phyloP scores from a whole-genome alignment of 176 grass and related monocot species.

The Oryza officinalis region DNA sequence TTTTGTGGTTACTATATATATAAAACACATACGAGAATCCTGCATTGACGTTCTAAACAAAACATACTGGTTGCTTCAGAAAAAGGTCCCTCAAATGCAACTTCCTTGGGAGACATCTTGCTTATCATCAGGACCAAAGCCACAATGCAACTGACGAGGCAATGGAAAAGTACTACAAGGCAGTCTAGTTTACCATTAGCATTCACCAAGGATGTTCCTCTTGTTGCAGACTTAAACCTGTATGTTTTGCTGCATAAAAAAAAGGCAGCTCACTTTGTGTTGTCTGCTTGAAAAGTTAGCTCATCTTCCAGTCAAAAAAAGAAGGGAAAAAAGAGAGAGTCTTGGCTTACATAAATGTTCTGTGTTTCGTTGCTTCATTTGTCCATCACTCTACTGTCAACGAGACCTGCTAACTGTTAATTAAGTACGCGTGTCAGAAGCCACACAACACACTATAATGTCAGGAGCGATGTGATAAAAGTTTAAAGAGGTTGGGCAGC shows the following conservation, averaged over 20 bases:
- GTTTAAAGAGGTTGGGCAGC: neutral
- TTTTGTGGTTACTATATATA: neutral
- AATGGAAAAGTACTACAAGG: neutral
- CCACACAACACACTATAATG: neutral
- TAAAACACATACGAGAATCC: neutral
- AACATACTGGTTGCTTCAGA: neutral
- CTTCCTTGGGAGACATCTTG: constrained; percentile 33
- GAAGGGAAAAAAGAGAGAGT: neutral
- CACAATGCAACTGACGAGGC: neutral
- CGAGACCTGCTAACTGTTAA: neutral
- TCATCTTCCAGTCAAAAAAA: neutral
- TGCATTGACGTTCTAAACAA: constrained; percentile 33
- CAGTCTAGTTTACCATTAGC: neutral
- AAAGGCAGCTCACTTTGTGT: constrained; percentile 2
- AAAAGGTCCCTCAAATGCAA: constrained; percentile 7
- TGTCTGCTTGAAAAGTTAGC: constrained; percentile 7
- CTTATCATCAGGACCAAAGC: constrained; percentile 33
- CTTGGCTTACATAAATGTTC: neutral
- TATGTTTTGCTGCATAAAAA: neutral
- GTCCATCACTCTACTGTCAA: neutral
- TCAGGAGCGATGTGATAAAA: neutral
- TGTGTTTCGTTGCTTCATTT: neutral
- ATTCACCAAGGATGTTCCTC: neutral
- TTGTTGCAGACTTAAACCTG: neutral
- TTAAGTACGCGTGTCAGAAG: neutral